phyloP scores from a whole-genome alignment of 768 basidiomycete genomes.

The Phaeotremella skinneri region DNA sequence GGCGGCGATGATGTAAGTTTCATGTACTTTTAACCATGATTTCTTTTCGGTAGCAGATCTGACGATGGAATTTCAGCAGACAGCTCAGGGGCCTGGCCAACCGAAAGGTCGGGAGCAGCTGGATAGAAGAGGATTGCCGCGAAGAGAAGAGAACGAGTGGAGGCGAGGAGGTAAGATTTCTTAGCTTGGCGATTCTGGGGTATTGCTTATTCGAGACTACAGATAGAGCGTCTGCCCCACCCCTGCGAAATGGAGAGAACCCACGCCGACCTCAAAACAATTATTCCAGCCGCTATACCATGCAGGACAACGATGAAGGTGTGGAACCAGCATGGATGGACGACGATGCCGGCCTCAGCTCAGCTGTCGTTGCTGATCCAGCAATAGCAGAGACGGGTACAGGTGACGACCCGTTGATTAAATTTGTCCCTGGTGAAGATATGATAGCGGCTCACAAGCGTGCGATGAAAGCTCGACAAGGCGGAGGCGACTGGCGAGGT shows the following conservation, averaged over 20 bases:
- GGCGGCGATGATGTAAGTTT: constrained; percentile 25
- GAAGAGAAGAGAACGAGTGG: constrained; percentile 7
- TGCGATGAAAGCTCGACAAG: constrained; percentile 27
- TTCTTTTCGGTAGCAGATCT: not conserved
- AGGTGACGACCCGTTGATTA: constrained; percentile 23
- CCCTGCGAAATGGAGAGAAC: not conserved
- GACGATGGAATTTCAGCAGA: not conserved
- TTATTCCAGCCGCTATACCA: not conserved
- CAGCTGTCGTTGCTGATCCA: constrained; percentile 9
- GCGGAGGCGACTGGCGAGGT: constrained; percentile 17
- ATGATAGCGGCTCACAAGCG: constrained; percentile 44
- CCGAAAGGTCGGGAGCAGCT: constrained; percentile 8
- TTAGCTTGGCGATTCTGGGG: no score
- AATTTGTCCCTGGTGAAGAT: constrained; percentile 44
- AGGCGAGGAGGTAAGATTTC: not conserved
- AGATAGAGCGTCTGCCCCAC: constrained; percentile 1
- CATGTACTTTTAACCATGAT: not conserved
- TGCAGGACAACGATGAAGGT: constrained; percentile 12
- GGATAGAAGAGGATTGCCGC: not conserved
- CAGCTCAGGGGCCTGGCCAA: constrained; percentile 6
- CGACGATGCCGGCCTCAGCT: constrained; percentile 11
- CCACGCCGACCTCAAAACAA: not conserved
- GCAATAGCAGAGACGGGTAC: constrained; percentile 12
- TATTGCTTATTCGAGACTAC: not conserved
- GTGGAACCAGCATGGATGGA: constrained; percentile 45